These are phyloP conservation scores for Evansstolkia leycettana DNA, from an alignment of 495 filamentous ascomycete genomes.

Conservation along the genomic window DNA sequence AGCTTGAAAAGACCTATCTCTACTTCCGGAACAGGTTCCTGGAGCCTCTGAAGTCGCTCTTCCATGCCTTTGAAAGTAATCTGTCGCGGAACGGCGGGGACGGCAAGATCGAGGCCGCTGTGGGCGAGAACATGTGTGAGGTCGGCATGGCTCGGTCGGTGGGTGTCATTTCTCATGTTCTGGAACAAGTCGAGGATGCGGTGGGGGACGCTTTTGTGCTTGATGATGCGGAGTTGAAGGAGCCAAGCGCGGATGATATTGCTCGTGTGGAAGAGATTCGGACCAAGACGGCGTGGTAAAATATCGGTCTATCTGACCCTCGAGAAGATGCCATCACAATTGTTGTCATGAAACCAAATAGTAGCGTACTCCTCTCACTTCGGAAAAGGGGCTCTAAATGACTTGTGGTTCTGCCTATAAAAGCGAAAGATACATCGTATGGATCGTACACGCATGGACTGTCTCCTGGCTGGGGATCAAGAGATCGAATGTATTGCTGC, in stretches of 20 bases:
- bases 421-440: no score
- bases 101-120: conserved; percentile 24
- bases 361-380: no score
- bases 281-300: conserved; percentile 10
- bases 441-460: no score
- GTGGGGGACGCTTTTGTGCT: conserved; percentile 21
- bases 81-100: conserved; percentile 25
- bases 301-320: no score
- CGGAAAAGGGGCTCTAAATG: no score
- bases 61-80: conserved; percentile 24
- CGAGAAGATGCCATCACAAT: no score
- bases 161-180: conserved; percentile 20
- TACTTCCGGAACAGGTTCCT: conserved; percentile 29
- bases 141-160: conserved; percentile 27
- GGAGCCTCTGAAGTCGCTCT: conserved; percentile 19
- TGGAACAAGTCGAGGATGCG: conserved; percentile 27
- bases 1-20: conserved; percentile 24
- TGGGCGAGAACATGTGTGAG: conserved; percentile 28
- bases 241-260: conserved; percentile 20
- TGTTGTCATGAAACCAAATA: no score
- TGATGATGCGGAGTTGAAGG: conserved; percentile 18
- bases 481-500: no score
- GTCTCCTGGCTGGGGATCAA: no score
- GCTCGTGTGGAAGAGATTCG: conserved; percentile 16
- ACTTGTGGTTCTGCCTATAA: no score